Base-by-base conservation (phyloP, 2,329 filamentous ascomycete genomes). In the Ophiostoma fasciatum region DNA sequence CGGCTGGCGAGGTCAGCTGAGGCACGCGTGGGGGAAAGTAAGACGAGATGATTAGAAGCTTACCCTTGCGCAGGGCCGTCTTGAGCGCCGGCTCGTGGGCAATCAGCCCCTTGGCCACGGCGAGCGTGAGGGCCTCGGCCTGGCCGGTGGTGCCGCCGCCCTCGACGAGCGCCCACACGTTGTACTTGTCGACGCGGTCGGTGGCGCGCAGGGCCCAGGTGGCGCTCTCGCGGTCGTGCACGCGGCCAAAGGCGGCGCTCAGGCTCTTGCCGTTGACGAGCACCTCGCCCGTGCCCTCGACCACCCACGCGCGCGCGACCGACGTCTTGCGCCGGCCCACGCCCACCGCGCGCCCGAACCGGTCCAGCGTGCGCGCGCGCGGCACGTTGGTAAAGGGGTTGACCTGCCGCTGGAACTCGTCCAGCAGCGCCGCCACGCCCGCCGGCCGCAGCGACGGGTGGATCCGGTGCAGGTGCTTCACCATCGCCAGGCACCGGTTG, bases 81-180 rank as follows among this genome's bases (percentile, higher is more conserved):
- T 94, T 98, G 58, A 98, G 65, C 29, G 74, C 81, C 36, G 92
- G 90, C 62, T 98, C 90, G 55, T 98, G 90, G 45, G 82, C 78
- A 56, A 93, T 56, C 55, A 98, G 62, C 17, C 82, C 88, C 58
- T 88, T 90, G 38, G 82, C 81, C 53, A 96, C 71, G 15, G 83
- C 90, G 59, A 98, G 60, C 28, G 88, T 92, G 50, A 96, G 71
- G 23, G 90, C 87, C 60, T 98, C 90, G 7, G 90, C 88, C 60
- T 98, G 92, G 3, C 90, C 90, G 33, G 90, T 98, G 32, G 82
- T 80, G 48, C 90, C 90, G 46, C 90, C 90, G 38, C 90, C 90
- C 40, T 71, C 68, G 4, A 85, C 82, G 33, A 82, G 60, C 36
- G 78, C 87, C 78, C 84, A 98, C 4, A 94, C 74, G 51, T 98